phyloP scores from a whole-genome alignment of 768 basidiomycete species.

The Podaxis sp. region DNA sequence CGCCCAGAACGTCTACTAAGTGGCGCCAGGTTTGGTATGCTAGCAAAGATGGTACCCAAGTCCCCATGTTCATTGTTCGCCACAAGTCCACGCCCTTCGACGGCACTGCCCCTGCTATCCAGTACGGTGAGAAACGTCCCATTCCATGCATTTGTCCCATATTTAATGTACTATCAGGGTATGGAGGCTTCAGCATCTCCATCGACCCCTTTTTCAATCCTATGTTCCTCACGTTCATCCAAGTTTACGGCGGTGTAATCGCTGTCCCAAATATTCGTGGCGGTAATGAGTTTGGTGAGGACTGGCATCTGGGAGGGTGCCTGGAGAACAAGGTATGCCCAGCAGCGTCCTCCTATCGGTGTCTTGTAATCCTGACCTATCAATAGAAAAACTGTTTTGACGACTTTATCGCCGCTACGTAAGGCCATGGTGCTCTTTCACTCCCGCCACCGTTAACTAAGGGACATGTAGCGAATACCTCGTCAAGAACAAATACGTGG shows the following conservation, averaged over 20 bases:
- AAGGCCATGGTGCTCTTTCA: conserved; percentile 22
- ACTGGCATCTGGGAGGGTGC: conserved; percentile 78
- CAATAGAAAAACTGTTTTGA: conserved; percentile 69
- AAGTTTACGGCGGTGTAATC: conserved; percentile 65
- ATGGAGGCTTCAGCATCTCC: conserved; percentile 78
- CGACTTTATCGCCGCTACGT: conserved; percentile 84
- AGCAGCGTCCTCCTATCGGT: not conserved
- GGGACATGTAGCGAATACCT: conserved; percentile 54
- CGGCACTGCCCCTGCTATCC: conserved; percentile 73
- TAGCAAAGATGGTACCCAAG: conserved; percentile 74
- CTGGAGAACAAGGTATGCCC: conserved; percentile 62
- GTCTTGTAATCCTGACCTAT: conserved; percentile 6
- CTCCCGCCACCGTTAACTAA: conserved; percentile 1
- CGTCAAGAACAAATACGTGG: conserved; percentile 69
- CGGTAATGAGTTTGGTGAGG: conserved; percentile 78
- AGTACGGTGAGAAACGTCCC: conserved; percentile 53
- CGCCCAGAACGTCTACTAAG: not conserved
- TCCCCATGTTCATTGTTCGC: conserved; percentile 85
- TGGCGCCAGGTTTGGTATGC: conserved; percentile 64
- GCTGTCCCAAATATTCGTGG: conserved; percentile 63
- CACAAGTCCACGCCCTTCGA: conserved; percentile 69
- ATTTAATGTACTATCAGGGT: conserved; percentile 40
- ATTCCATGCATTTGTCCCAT: not conserved
- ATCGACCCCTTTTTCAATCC: conserved; percentile 74
- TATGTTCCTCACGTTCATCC: conserved; percentile 68